A percentile compares a stretch with the other conserved stretches of the same genome.
Evolutionary conservation across 352 stramenopile genomes (phyloP).

Genomic region (Phytophthora sojae): DNA sequence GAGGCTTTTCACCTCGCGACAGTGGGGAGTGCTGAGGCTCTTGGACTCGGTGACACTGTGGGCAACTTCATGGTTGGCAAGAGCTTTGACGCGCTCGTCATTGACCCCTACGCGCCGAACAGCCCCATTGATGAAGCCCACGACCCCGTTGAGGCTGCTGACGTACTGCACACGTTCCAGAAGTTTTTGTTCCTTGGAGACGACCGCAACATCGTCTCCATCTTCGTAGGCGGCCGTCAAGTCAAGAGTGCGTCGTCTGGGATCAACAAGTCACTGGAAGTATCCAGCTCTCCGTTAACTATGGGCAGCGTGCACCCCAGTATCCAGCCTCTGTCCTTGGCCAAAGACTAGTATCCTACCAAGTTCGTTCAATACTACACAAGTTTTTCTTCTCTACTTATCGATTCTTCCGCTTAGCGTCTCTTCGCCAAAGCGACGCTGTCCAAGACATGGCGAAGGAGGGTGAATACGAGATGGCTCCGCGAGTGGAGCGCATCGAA

Average conservation of each 20-base stretch:
- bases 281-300: conserved; percentile 25
- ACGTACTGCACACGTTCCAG: conserved; percentile 85
- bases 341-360: conserved; percentile 15
- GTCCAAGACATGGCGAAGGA: conserved; percentile 8
- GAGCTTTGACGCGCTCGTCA: conserved; percentile 91
- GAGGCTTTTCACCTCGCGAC: conserved; percentile 94
- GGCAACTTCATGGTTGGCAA: conserved; percentile 92
- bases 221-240: conserved; percentile 81
- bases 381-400: background rate
- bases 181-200: conserved; percentile 93
- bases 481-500: conserved; percentile 58
- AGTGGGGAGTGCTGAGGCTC: conserved; percentile 80
- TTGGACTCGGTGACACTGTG: conserved; percentile 82
- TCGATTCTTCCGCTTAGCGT: background rate
- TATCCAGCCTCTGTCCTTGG: conserved; percentile 26
- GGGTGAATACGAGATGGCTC: conserved; percentile 50
- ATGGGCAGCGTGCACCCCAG: conserved; percentile 33
- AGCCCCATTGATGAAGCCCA: conserved; percentile 72
- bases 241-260: conserved; percentile 50
- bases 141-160: conserved; percentile 51
- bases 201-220: conserved; percentile 89
- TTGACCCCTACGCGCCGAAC: conserved; percentile 67
- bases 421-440: background rate
- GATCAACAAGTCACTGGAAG: conserved; percentile 7
- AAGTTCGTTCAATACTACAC: background rate